These are phyloP conservation scores for Lablab purpureus DNA, from an alignment of 306 rosid genomes.

Conservation along the genomic window DNA sequence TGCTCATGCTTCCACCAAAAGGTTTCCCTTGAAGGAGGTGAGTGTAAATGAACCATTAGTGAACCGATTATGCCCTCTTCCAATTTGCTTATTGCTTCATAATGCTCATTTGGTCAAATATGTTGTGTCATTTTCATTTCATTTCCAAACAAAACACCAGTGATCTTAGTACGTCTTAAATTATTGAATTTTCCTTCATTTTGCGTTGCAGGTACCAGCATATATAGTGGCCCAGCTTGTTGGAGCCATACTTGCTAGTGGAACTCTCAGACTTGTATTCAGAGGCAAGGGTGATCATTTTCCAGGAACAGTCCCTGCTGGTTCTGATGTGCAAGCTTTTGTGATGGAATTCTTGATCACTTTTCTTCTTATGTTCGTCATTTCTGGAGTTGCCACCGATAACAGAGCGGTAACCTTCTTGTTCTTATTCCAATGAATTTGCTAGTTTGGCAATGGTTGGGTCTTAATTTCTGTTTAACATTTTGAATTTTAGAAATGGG, in stretches of 20 bases:
- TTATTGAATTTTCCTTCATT: slow-evolving; percentile 3
- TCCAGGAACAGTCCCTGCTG: slow-evolving; percentile 65
- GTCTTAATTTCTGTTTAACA: not conserved
- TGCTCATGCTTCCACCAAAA: slow-evolving; percentile 71
- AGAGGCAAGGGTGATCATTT: slow-evolving; percentile 55
- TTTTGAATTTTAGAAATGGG: not conserved
- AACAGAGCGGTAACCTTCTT: slow-evolving; percentile 66
- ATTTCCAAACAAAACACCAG: not conserved
- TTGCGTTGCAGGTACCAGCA: slow-evolving; percentile 61
- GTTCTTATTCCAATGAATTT: not conserved
- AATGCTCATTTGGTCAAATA: not conserved
- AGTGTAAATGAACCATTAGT: not conserved
- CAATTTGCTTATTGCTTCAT: not conserved
- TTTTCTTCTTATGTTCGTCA: slow-evolving; percentile 77
- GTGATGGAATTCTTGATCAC: slow-evolving; percentile 83
- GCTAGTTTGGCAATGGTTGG: not conserved
- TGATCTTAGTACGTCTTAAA: not conserved
- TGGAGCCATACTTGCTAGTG: slow-evolving; percentile 81
- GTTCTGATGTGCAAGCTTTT: slow-evolving; percentile 66
- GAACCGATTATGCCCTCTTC: slow-evolving; percentile 3
- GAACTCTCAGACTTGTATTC: slow-evolving; percentile 74
- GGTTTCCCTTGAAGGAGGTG: slow-evolving; percentile 77
- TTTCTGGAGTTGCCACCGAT: slow-evolving; percentile 86
- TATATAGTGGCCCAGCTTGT: slow-evolving; percentile 66
- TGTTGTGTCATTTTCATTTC: too few species aligned